Base-by-base conservation (phyloP, 306 rosid genomes). In the Morella rubra region DNA sequence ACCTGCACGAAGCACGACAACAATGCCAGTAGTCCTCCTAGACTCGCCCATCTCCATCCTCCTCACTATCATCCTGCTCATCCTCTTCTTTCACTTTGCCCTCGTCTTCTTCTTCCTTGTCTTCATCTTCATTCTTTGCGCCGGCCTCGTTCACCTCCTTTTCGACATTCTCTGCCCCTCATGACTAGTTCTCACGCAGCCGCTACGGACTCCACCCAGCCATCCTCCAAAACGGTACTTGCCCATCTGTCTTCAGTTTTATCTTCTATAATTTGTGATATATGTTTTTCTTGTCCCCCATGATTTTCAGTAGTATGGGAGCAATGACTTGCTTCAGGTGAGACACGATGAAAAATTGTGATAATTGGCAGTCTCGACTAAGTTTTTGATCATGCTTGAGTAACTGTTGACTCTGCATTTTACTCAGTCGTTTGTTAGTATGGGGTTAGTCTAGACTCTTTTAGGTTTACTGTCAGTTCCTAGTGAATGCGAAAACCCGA, bases 141-240 rank as follows among this genome's bases (percentile, higher is more conserved):
- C 86, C 67, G 60, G 83, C 60, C 80, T 86, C 74, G 84, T 93
- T 74, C 80, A 83, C 77, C 85, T 87, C 69, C 51, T 83, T 60
- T 78, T 84, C 86, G 74, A 42, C 82, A 56, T 85, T 78, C 83
- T 83, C 59, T 85, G 73, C 71, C 87, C 19, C 54, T 80, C 5
- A 91, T 87, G 97, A 55, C 87, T 55, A 67, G 84, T 71, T 56
- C 89, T 22, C 84, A 64, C 44, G 80, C 81, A 22, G 75, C 81
- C 32, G 75, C 84, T 47, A 19, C 80, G 5, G 86, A 83, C 20
- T 69, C 81, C 64, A 16, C 72, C 1, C 71, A 73, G 37, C 55
- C 90, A 54, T 60, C 84, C 5, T 62, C 81, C 78, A 91, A 89
- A 85, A 90, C 96, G 87, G 98, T 93, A 73, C 56, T 86, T 19